Percentiles rank a stretch among this genome's conserved stretches.
Evolutionary conservation across 73 alveolate genomes (phyloP).

Genomic region (Paramecium sonneborni): DNA sequence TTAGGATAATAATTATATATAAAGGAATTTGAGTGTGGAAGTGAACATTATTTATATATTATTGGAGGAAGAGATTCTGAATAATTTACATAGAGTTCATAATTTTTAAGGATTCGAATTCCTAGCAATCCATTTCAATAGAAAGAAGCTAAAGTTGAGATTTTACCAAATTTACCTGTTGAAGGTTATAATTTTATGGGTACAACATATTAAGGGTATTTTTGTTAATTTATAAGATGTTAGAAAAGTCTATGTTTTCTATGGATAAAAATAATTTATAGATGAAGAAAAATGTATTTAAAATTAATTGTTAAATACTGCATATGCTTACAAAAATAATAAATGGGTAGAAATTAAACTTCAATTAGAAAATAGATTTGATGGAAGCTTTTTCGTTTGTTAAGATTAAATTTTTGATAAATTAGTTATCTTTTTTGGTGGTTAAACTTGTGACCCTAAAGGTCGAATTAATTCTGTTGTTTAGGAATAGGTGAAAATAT

Average conservation of each 20-base stretch:
- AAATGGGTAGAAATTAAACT: neutral
- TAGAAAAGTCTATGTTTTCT: neutral
- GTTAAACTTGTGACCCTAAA: neutral
- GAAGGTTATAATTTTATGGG: conserved; percentile 58
- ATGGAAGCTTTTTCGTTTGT: conserved; percentile 8
- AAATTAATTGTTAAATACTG: neutral
- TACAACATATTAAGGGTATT: neutral
- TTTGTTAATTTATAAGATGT: neutral
- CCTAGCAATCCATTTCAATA: neutral
- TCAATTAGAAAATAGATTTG: neutral
- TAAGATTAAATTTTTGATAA: neutral
- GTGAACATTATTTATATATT: neutral
- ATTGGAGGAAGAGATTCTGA: neutral
- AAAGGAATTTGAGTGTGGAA: neutral
- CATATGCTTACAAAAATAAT: neutral
- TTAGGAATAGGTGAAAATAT: neutral
- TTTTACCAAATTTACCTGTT: neutral
- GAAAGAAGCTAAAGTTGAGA: neutral
- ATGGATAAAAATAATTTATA: neutral
- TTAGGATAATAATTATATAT: neutral
- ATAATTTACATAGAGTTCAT: neutral
- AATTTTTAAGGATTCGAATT: neutral
- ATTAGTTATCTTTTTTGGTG: conserved; percentile 31
- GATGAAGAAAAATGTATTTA: neutral
- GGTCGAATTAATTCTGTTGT: neutral